These are phyloP conservation scores for Carex cristatella DNA, from an alignment of 176 grass and related monocot species.

Conservation along the genomic window DNA sequence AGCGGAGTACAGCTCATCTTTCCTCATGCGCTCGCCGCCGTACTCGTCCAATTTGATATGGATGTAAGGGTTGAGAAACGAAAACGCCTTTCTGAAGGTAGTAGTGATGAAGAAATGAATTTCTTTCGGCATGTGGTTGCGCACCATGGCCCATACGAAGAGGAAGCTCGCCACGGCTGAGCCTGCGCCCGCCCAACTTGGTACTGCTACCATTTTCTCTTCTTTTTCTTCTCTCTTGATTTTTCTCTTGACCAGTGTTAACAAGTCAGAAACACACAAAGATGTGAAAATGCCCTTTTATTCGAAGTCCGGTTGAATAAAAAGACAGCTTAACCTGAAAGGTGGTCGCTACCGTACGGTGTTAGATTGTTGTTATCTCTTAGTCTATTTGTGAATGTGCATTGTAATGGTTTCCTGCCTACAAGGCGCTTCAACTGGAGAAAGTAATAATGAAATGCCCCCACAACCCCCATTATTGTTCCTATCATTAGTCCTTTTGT, in stretches of 20 bases:
- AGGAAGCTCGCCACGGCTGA: constrained; percentile 10
- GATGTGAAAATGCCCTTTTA: background rate
- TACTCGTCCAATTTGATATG: constrained; percentile 20
- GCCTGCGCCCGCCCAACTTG: background rate
- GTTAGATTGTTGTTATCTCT: background rate
- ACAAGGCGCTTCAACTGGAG: background rate
- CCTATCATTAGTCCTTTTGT: background rate
- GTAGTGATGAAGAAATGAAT: background rate
- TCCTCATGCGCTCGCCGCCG: background rate
- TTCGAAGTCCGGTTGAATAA: background rate
- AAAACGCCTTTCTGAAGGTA: background rate
- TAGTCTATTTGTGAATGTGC: background rate
- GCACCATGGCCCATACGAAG: constrained; percentile 1
- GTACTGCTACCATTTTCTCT: background rate
- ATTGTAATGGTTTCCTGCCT: background rate
- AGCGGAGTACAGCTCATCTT: constrained; percentile 13
- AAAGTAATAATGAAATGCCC: background rate
- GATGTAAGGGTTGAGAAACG: constrained; percentile 13
- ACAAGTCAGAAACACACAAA: too few relatives aligned
- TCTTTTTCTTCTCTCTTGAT: background rate
- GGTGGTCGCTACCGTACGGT: background rate
- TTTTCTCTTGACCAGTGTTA: too few relatives aligned
- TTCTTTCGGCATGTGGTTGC: background rate
- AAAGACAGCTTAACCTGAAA: background rate
- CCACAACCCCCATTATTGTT: background rate